A percentile compares a stretch with the other conserved stretches of the same genome.
Evolutionary conservation across 2,329 filamentous ascomycete species (phyloP).

Genomic region (Pseudopithomyces chartarum): DNA sequence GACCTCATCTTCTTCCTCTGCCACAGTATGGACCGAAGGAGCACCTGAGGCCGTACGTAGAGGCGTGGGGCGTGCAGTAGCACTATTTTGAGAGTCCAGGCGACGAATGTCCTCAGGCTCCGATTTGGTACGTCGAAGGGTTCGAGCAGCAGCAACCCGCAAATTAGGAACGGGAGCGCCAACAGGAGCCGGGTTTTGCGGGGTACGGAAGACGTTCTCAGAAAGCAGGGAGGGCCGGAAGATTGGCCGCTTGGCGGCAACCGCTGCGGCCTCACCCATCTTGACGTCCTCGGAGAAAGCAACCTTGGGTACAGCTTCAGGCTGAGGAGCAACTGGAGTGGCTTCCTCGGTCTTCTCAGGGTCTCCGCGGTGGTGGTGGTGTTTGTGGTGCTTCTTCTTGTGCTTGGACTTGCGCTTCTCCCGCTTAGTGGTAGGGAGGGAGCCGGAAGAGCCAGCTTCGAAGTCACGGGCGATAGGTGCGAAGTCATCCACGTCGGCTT

Average conservation of each 20-base stretch:
- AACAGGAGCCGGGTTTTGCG: conserved; percentile 39
- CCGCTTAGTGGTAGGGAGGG: conserved; percentile 43
- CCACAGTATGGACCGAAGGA: conserved; percentile 22
- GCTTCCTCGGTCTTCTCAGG: conserved; percentile 29
- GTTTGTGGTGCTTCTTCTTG: conserved; percentile 53
- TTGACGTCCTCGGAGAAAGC: conserved; percentile 47
- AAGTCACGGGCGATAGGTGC: conserved; percentile 55
- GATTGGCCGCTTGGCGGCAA: conserved; percentile 61
- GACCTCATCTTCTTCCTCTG: conserved; percentile 36
- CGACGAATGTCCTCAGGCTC: conserved; percentile 44
- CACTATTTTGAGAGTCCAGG: conserved; percentile 21
- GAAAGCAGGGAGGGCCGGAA: conserved; percentile 70
- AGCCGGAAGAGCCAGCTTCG: conserved; percentile 44
- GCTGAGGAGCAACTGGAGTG: not conserved
- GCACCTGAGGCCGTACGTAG: conserved; percentile 17
- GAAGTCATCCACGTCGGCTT: conserved; percentile 57
- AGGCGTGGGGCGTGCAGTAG: conserved; percentile 22
- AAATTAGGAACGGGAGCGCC: conserved; percentile 35
- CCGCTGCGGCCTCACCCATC: conserved; percentile 25
- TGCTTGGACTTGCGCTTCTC: conserved; percentile 49
- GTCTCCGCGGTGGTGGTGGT: conserved; percentile 21
- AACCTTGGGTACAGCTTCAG: conserved; percentile 34
- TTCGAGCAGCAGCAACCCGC: conserved; percentile 37
- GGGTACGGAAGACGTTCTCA: conserved; percentile 69
- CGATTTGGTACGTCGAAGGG: conserved; percentile 41